A percentile compares a stretch with the other conserved stretches of the same genome.
These are phyloP conservation scores for Acidomyces sp. DNA, from an alignment of 495 filamentous ascomycete genomes.

Conservation along the genomic window DNA sequence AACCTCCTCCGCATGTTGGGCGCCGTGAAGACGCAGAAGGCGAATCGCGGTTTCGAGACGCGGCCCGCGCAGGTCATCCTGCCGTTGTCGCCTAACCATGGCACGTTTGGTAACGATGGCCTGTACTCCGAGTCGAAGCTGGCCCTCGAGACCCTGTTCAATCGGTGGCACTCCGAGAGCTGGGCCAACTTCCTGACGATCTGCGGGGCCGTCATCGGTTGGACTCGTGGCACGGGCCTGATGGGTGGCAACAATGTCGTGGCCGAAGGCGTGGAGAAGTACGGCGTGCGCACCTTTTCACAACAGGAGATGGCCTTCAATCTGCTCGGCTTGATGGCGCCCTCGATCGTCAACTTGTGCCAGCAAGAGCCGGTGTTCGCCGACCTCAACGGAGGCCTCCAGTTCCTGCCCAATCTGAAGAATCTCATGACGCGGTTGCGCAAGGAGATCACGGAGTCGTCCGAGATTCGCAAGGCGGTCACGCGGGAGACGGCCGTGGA, in stretches of 20 bases:
- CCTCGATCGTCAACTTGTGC: constrained; percentile 86
- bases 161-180: constrained; percentile 93
- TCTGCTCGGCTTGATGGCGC: constrained; percentile 89
- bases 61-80: constrained; percentile 93
- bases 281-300: constrained; percentile 94
- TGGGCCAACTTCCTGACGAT: constrained; percentile 98
- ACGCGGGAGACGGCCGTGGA: constrained; percentile 93
- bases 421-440: constrained; percentile 79
- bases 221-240: constrained; percentile 95
- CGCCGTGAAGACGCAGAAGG: constrained; percentile 80
- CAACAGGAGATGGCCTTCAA: constrained; percentile 99
- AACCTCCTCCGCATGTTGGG: constrained; percentile 88
- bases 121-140: constrained; percentile 98
- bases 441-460: constrained; percentile 84
- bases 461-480: constrained; percentile 83
- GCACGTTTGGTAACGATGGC: constrained; percentile 95
- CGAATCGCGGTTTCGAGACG: constrained; percentile 74
- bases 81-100: constrained; percentile 93
- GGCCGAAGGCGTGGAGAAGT: constrained; percentile 89
- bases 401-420: constrained; percentile 96
- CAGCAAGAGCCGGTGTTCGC: constrained; percentile 92
- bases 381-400: constrained; percentile 92
- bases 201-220: constrained; percentile 95
- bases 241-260: constrained; percentile 99
- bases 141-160: constrained; percentile 93